Conservation (phyloP, 495 filamentous ascomycete species). For the Durotheca rogersii region DNA sequence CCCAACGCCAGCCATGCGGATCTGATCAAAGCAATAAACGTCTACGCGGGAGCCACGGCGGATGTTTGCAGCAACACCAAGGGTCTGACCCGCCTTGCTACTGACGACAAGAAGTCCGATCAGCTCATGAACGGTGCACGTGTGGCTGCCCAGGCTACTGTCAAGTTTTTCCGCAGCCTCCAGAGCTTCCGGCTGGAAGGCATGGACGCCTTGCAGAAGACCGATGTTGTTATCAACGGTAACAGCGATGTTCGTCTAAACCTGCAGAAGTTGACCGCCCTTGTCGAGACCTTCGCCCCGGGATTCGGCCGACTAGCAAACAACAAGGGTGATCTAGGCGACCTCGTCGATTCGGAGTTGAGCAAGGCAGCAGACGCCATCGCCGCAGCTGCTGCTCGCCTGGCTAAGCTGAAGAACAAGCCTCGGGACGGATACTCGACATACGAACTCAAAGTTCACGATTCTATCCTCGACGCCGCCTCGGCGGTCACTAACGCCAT, state of each 20-base stretch:
- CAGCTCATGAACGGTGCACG: conserved; percentile 77
- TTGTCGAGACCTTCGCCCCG: conserved; percentile 86
- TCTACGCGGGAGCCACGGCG: conserved; percentile 85
- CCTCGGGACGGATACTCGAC: conserved; percentile 92
- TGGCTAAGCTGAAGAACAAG: conserved; percentile 91
- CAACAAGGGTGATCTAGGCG: conserved; percentile 83
- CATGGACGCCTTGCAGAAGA: conserved; percentile 83
- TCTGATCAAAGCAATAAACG: conserved; percentile 87
- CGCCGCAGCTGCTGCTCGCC: conserved; percentile 81
- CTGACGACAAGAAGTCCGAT: conserved; percentile 91
- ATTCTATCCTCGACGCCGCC: conserved; percentile 89
- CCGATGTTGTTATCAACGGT: conserved; percentile 92
- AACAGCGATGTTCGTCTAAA: conserved; percentile 92
- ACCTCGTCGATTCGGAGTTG: conserved; percentile 89
- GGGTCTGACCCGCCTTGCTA: conserved; percentile 88
- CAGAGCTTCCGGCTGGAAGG: conserved; percentile 91
- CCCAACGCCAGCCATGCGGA: conserved; percentile 89
- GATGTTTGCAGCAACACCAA: conserved; percentile 97
- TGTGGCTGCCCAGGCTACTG: conserved; percentile 80
- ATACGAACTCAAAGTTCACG: conserved; percentile 92
- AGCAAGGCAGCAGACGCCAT: conserved; percentile 95
- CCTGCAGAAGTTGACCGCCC: conserved; percentile 85
- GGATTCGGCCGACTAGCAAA: conserved; percentile 73
- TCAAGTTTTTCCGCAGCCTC: conserved; percentile 93
- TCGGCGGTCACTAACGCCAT: conserved; percentile 97